Base-by-base conservation (phyloP, 257 asterid species). In the Hygrophila difformis region DNA sequence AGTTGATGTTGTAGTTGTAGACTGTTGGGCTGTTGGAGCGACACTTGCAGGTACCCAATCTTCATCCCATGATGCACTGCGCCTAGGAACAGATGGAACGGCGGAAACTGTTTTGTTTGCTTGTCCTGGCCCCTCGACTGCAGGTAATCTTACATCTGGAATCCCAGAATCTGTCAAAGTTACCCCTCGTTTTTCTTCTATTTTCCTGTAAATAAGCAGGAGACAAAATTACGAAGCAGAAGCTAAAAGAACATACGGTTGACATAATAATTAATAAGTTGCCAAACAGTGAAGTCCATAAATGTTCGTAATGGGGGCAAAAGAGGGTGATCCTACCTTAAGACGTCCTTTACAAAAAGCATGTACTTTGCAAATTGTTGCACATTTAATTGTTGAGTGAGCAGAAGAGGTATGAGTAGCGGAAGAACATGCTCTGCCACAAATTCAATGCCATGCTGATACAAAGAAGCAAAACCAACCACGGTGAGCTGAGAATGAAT, bases 101-200 rank as follows among this genome's bases (percentile, higher is more conserved):
- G 57, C 33, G n/a, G 75, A 56, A 47, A 63, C 31, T 20, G 74
- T 16, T 73, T 59, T 74, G 51, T 70, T 81, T 38, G 45, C 53
- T 71, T 75, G 92, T 62, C 75, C 84, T 10, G 79, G 56, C 60
- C 69, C 73, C 34, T 73, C 80, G 21, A 51, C 57, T 24, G 66
- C 61, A 49, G 61, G 44, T 26, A 79, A 39, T 69, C 65, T 79
- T 42, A 60, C 44, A 51, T 82, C 94, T 11, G 82, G 64, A 55
- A 61, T 48, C 63, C 82, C 95, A 49, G 79, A 53, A 51, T 78
- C 81, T 2, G 84, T 60, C 60, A 91, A 62, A 35, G 92, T 78
- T 44, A 86, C 99, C 54, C 99, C 99, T 66, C 94, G 68, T 65
- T 91, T 91, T 73, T 82, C 99, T 82, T 91, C 99, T 26, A 91